A percentile compares a stretch with the other conserved stretches of the same genome.
phyloP scores from a whole-genome alignment of 2,329 filamentous ascomycete genomes.

The Stagonosporopsis rhizophila region DNA sequence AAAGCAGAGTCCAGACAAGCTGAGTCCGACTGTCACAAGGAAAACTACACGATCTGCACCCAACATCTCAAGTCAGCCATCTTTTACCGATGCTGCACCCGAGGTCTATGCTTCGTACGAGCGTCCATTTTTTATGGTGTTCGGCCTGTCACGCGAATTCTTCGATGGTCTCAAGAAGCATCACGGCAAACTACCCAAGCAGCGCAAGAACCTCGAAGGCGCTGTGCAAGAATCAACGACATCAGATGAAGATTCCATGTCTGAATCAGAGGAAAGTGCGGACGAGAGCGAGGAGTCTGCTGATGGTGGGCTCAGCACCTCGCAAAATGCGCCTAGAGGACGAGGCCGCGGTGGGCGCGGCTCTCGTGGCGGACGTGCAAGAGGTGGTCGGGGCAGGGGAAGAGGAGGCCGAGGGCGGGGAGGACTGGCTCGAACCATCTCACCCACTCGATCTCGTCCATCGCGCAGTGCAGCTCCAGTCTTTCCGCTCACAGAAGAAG shows the following conservation, averaged over 20 bases:
- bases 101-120: slow-evolving; percentile 44
- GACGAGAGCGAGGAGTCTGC: slow-evolving; percentile 37
- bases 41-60: slow-evolving; percentile 48
- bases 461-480: slow-evolving; percentile 43
- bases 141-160: slow-evolving; percentile 44
- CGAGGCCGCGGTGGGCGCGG: slow-evolving; percentile 38
- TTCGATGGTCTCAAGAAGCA: slow-evolving; percentile 40
- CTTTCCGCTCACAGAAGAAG: slow-evolving; percentile 46
- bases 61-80: slow-evolving; percentile 44
- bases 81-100: slow-evolving; percentile 34
- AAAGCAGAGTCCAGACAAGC: slow-evolving; percentile 34
- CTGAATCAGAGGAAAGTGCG: slow-evolving; percentile 30
- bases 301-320: slow-evolving; percentile 26
- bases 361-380: slow-evolving; percentile 37
- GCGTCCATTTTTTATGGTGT: slow-evolving; percentile 43
- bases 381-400: slow-evolving; percentile 39
- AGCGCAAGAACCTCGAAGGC: slow-evolving; percentile 27
- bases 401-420: slow-evolving; percentile 41
- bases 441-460: slow-evolving; percentile 40
- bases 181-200: slow-evolving; percentile 36
- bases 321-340: slow-evolving; percentile 32
- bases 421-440: slow-evolving; percentile 28
- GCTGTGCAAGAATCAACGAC: slow-evolving; percentile 26
- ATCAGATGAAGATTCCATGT: slow-evolving; percentile 27
- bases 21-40: slow-evolving; percentile 37